phyloP scores from a whole-genome alignment of 805 yeast species.

The Schwanniomyces polymorphus region DNA sequence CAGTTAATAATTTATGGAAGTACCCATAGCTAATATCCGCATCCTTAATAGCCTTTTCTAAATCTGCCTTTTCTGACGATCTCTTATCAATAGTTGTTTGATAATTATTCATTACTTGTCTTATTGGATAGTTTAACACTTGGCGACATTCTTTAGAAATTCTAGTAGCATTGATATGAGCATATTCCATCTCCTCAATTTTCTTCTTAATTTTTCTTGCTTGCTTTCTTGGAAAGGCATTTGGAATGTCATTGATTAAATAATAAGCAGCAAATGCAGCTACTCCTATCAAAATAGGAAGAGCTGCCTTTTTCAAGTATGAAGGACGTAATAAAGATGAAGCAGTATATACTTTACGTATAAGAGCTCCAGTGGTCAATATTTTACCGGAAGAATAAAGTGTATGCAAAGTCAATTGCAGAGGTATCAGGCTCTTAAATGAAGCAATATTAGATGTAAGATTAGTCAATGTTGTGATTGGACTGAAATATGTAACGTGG shows the following conservation, averaged over 20 bases:
- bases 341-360: conserved; percentile 34
- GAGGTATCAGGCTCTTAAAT: conserved; percentile 31
- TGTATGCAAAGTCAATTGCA: conserved; percentile 41
- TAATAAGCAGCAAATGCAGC: conserved; percentile 59
- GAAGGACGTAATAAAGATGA: conserved; percentile 36
- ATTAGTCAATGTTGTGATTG: conserved; percentile 26
- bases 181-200: conserved; percentile 69
- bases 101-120: conserved; percentile 73
- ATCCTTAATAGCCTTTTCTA: conserved; percentile 50
- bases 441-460: conserved; percentile 30
- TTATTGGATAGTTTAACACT: conserved; percentile 77
- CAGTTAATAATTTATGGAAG: conserved; percentile 50
- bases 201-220: conserved; percentile 68
- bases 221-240: conserved; percentile 82
- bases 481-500: conserved; percentile 33
- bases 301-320: conserved; percentile 46
- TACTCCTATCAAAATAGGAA: conserved; percentile 54
- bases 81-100: conserved; percentile 66
- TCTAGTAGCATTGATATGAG: conserved; percentile 74
- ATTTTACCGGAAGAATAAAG: conserved; percentile 39
- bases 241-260: conserved; percentile 77
- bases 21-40: conserved; percentile 58
- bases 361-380: conserved; percentile 43
- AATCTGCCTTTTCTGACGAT: conserved; percentile 54
- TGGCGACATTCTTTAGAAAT: conserved; percentile 79